Conservation (phyloP, 441 rosid genomes). For the Erysimum cheiri region DNA sequence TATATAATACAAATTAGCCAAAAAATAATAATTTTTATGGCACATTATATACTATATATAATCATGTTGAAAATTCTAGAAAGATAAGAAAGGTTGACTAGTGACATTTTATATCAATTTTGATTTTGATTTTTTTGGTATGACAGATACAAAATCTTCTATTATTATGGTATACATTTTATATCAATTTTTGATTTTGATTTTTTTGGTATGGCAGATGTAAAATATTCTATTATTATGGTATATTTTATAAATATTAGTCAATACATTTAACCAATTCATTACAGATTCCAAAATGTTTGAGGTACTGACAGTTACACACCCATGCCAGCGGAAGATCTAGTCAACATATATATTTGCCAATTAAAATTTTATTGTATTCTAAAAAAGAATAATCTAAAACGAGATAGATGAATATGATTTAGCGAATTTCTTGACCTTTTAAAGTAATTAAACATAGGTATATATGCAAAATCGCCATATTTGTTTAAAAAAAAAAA, state of each 20-base stretch:
- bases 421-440: neutral
- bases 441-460: neutral
- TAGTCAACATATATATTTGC: neutral
- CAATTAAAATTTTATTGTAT: neutral
- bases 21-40: neutral
- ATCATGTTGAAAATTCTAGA: neutral
- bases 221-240: conserved; percentile 5
- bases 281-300: neutral
- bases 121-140: neutral
- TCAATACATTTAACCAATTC: neutral
- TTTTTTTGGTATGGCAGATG: neutral
- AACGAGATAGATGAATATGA: neutral
- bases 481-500: neutral
- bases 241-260: neutral
- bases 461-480: neutral
- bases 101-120: neutral
- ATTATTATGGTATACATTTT: neutral
- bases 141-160: neutral
- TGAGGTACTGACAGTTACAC: too few relatives aligned
- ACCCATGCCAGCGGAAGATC: neutral
- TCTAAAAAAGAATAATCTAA: neutral
- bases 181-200: neutral
- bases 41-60: neutral
- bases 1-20: conserved; percentile 9
- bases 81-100: neutral